Percentiles rank a stretch among this genome's conserved stretches.
phyloP scores from a whole-genome alignment of 129 eudicot species.

The Artemisia annua region DNA sequence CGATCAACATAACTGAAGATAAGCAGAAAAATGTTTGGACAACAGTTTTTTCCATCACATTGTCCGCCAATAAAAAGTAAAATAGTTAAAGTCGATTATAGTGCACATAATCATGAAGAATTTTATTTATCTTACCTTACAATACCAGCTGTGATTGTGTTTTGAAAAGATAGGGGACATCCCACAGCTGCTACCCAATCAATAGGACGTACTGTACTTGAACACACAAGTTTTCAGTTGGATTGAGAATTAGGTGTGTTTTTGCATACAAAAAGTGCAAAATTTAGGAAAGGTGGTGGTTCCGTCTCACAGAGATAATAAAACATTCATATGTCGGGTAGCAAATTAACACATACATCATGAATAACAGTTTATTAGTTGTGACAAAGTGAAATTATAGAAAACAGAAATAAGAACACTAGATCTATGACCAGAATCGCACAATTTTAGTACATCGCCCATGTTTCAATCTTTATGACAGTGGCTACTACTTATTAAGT shows the following conservation, averaged over 20 bases:
- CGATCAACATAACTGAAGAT: constrained; percentile 85
- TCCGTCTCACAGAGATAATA: no score
- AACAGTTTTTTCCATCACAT: neutral
- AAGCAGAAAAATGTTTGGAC: constrained; percentile 2
- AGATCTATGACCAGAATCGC: constrained; percentile 15
- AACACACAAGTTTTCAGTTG: no score
- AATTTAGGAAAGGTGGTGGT: constrained; percentile 2
- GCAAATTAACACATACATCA: constrained; percentile 8
- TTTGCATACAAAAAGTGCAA: neutral
- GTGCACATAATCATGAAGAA: neutral
- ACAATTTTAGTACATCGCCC: no score
- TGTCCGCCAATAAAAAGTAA: neutral
- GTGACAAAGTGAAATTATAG: constrained; percentile 28
- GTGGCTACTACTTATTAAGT: neutral
- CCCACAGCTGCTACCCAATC: constrained; percentile 93
- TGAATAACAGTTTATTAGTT: constrained; percentile 25
- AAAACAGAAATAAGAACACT: constrained; percentile 14
- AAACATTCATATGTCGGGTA: neutral
- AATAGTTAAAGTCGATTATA: neutral
- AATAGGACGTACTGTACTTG: constrained; percentile 92
- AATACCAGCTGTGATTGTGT: constrained; percentile 86
- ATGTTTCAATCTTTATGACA: no score
- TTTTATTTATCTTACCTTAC: constrained; percentile 50
- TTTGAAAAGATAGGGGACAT: constrained; percentile 89
- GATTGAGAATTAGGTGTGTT: neutral